These are phyloP conservation scores for Arthromyces matolae DNA, from an alignment of 768 basidiomycete species.

Conservation along the genomic window DNA sequence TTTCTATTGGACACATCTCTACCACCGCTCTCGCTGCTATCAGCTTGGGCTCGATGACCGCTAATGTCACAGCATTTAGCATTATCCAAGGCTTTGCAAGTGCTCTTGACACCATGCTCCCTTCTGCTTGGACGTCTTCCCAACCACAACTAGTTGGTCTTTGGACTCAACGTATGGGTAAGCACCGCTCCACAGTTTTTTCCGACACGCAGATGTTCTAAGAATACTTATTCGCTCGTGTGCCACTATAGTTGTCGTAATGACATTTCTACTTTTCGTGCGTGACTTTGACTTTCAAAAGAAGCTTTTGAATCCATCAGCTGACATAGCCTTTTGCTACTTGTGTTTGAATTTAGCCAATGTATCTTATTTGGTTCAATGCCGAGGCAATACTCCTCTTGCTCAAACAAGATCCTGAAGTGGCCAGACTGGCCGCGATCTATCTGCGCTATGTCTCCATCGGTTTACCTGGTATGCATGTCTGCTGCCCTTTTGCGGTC, in stretches of 20 bases:
- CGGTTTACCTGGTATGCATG: constrained; percentile 63
- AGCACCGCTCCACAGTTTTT: constrained; percentile 22
- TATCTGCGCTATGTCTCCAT: constrained; percentile 77
- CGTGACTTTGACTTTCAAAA: constrained; percentile 21
- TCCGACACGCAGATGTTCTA: not conserved
- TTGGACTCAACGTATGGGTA: constrained; percentile 88
- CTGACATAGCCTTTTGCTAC: constrained; percentile 27
- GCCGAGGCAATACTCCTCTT: constrained; percentile 74
- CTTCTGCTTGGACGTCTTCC: constrained; percentile 90
- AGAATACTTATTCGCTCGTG: not conserved
- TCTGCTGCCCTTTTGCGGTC: not conserved
- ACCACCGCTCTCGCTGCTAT: constrained; percentile 87
- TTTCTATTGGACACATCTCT: constrained; percentile 88
- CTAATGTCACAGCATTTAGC: constrained; percentile 69
- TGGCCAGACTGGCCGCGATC: constrained; percentile 68
- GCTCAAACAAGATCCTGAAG: constrained; percentile 78
- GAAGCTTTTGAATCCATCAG: constrained; percentile 2
- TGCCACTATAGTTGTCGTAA: constrained; percentile 51
- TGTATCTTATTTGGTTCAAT: constrained; percentile 74
- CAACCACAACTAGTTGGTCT: constrained; percentile 83
- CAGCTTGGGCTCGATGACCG: constrained; percentile 71
- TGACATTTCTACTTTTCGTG: constrained; percentile 57
- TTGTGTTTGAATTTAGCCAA: constrained; percentile 32
- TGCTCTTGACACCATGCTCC: constrained; percentile 89
- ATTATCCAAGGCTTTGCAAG: constrained; percentile 81